Percentiles rank a stretch among this genome's conserved stretches.
Conservation (phyloP, 2,329 filamentous ascomycete species). For the Mycosphaerella sp. region DNA sequence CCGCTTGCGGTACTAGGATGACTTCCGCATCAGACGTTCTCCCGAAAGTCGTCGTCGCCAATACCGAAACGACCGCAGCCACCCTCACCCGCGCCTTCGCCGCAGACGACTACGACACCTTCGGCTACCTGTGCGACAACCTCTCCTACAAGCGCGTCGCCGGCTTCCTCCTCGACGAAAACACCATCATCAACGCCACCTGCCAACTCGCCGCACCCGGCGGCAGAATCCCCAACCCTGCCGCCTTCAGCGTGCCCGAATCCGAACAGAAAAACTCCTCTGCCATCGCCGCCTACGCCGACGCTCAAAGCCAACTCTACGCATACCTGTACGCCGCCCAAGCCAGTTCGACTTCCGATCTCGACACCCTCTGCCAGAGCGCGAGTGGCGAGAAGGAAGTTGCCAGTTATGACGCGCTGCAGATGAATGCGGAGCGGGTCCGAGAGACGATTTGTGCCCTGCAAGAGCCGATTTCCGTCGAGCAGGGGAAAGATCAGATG, state of each 20-base stretch:
- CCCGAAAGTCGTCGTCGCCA: constrained; percentile 17
- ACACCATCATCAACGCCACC: constrained; percentile 17
- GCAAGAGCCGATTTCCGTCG: constrained; percentile 9
- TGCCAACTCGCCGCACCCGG: constrained; percentile 15
- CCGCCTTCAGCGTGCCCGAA: constrained; percentile 1
- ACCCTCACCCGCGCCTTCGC: constrained; percentile 24
- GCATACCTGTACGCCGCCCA: constrained; percentile 19
- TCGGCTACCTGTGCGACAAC: constrained; percentile 25
- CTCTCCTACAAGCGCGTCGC: constrained; percentile 22
- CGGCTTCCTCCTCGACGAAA: constrained; percentile 21
- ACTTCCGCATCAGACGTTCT: constrained; percentile 17
- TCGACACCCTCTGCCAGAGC: not conserved
- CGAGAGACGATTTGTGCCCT: constrained; percentile 21
- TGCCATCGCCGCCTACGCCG: constrained; percentile 15
- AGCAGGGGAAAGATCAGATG: constrained; percentile 13
- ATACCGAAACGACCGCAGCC: constrained; percentile 24
- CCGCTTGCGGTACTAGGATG: constrained; percentile 19
- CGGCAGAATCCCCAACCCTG: constrained; percentile 12
- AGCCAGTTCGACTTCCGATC: constrained; percentile 8
- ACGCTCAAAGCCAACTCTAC: constrained; percentile 20
- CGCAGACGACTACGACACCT: constrained; percentile 12
- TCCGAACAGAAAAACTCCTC: constrained; percentile 5
- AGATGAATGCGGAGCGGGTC: constrained; percentile 19
- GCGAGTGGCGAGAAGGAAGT: not conserved
- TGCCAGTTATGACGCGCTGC: constrained; percentile 11